phyloP scores from a whole-genome alignment of 2,329 filamentous ascomycete species.

The Sporothrix sp. region DNA sequence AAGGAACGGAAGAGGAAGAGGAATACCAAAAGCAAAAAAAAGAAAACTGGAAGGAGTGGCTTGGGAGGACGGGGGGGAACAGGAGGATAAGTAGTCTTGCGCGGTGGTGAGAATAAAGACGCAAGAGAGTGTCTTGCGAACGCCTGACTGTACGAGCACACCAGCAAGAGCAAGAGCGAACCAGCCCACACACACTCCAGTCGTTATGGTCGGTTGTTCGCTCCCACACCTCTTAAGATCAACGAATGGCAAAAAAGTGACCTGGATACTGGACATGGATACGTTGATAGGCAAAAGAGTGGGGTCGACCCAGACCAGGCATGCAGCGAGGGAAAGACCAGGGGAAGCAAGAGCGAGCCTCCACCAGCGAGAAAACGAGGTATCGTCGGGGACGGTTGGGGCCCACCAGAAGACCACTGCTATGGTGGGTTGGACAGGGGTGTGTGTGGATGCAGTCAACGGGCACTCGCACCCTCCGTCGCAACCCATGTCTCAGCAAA shows the following conservation, averaged over 20 bases:
- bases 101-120: constrained; percentile 14
- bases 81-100: constrained; percentile 36
- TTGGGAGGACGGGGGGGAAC: constrained; percentile 26
- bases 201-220: neutral
- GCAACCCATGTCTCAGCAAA: constrained; percentile 8
- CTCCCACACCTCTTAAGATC: constrained; percentile 30
- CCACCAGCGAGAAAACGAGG: constrained; percentile 4
- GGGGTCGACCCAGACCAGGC: constrained; percentile 12
- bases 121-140: neutral
- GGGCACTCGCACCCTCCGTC: constrained; percentile 3
- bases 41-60: constrained; percentile 27
- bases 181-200: constrained; percentile 6
- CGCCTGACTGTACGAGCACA: too few relatives aligned
- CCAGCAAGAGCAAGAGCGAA: constrained; percentile 1
- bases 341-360: neutral
- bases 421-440: constrained; percentile 13
- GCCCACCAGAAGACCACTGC: constrained; percentile 11
- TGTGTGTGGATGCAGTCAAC: constrained; percentile 9
- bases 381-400: constrained; percentile 14
- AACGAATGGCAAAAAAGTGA: constrained; percentile 26
- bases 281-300: constrained; percentile 27
- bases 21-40: constrained; percentile 26
- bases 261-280: constrained; percentile 13
- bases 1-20: neutral
- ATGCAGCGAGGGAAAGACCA: constrained; percentile 10